Percentiles rank a stretch among this genome's conserved stretches.
phyloP scores from a whole-genome alignment of 2,329 filamentous ascomycete genomes.

The Xylaria hypoxylon region DNA sequence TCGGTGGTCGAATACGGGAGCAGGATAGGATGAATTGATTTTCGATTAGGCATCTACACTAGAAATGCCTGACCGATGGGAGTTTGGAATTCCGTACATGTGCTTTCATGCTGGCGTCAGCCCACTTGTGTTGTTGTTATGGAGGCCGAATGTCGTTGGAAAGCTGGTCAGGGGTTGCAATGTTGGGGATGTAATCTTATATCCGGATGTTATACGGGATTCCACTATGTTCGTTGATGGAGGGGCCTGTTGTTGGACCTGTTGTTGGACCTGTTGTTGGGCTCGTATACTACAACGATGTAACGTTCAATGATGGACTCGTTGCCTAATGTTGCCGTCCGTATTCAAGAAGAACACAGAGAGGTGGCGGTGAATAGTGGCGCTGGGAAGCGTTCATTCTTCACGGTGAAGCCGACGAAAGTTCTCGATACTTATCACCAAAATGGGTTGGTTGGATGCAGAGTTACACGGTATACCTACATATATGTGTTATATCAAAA shows the following conservation, averaged over 20 bases:
- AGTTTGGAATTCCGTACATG: background rate
- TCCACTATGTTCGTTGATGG: background rate
- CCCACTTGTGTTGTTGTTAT: background rate
- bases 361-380: background rate
- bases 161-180: background rate
- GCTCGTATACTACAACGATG: conserved; percentile 1
- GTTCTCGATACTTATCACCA: background rate
- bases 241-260: conserved; percentile 1
- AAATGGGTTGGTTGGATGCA: background rate
- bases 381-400: background rate
- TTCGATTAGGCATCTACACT: background rate
- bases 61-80: background rate
- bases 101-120: too few relatives aligned
- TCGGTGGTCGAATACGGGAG: background rate
- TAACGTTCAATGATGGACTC: conserved; percentile 5
- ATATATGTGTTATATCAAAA: background rate
- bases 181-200: background rate
- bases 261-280: background rate
- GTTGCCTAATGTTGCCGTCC: background rate
- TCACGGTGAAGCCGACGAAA: conserved; percentile 19
- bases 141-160: background rate
- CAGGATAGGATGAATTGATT: background rate
- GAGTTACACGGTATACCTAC: background rate
- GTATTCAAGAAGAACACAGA: background rate
- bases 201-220: background rate